Conservation (phyloP, 805 yeast species). For the Pichia kluyveri region DNA sequence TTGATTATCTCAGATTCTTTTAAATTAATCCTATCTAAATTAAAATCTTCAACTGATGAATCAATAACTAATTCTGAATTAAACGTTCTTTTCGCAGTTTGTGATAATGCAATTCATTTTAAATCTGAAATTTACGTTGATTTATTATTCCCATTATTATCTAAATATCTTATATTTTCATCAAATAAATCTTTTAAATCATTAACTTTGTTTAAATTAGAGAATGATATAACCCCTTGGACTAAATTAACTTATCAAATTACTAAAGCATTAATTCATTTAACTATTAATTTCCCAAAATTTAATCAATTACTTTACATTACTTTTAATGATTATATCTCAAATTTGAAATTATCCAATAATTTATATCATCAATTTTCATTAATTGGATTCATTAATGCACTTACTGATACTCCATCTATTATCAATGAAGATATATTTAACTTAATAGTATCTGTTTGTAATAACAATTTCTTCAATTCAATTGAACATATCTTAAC, state of each 20-base stretch:
- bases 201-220: slow-evolving; percentile 17
- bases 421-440: slow-evolving; percentile 16
- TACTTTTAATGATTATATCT: slow-evolving; percentile 7
- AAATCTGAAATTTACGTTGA: slow-evolving; percentile 32
- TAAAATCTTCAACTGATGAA: neutral
- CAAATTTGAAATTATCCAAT: neutral
- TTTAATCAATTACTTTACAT: slow-evolving; percentile 9
- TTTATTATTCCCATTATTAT: slow-evolving; percentile 35
- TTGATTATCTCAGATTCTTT: too few relatives aligned
- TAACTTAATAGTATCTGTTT: slow-evolving; percentile 14
- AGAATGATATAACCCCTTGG: slow-evolving; percentile 31
- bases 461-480: slow-evolving; percentile 22
- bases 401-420: slow-evolving; percentile 18
- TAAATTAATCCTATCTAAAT: slow-evolving; percentile 6
- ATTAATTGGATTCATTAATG: slow-evolving; percentile 25
- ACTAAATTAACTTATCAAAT: slow-evolving; percentile 29
- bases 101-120: slow-evolving; percentile 33
- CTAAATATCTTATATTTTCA: slow-evolving; percentile 36
- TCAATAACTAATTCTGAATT: slow-evolving; percentile 23
- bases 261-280: slow-evolving; percentile 22
- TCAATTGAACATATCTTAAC: slow-evolving; percentile 15
- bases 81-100: slow-evolving; percentile 50
- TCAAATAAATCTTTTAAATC: slow-evolving; percentile 35
- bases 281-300: slow-evolving; percentile 17
- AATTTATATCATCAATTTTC: slow-evolving; percentile 15